phyloP scores from a whole-genome alignment of 495 filamentous ascomycete species.

The Achaetomiella virescens region DNA sequence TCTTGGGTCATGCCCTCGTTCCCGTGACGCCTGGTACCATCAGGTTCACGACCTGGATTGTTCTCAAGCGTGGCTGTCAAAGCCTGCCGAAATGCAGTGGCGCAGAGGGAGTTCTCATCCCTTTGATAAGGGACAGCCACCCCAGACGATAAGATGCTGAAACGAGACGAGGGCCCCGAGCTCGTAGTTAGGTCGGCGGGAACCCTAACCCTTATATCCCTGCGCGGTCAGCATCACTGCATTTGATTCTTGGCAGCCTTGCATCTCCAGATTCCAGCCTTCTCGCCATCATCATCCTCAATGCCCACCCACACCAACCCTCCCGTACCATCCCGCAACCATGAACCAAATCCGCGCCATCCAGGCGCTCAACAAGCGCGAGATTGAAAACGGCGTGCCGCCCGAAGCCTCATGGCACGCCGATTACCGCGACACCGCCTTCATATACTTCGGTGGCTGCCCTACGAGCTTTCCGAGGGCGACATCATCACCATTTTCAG shows the following conservation, averaged over 20 bases:
- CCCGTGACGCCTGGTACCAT: neutral
- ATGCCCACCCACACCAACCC: neutral
- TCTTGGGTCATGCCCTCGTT: neutral
- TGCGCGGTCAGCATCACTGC: neutral
- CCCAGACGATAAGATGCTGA: no score
- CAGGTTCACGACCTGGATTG: no score
- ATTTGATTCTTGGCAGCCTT: conserved; percentile 14
- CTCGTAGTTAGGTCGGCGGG: neutral
- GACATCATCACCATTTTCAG: conserved; percentile 97
- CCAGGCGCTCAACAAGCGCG: conserved; percentile 87
- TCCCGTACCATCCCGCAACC: neutral
- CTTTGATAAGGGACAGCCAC: no score
- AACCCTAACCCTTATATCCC: conserved; percentile 5
- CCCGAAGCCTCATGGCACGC: conserved; percentile 92
- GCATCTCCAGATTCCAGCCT: conserved; percentile 8
- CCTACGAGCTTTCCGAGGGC: conserved; percentile 89
- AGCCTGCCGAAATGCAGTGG: no score
- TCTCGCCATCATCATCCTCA: neutral
- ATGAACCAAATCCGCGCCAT: conserved; percentile 95
- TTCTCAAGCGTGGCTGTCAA: no score
- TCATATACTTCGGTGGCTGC: conserved; percentile 94
- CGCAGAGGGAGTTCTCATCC: no score
- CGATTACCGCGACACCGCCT: conserved; percentile 96
- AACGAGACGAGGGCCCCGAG: neutral
- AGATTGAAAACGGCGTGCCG: conserved; percentile 77